Conservation (phyloP, 345 rosid species). For the Isatis tinctoria region DNA sequence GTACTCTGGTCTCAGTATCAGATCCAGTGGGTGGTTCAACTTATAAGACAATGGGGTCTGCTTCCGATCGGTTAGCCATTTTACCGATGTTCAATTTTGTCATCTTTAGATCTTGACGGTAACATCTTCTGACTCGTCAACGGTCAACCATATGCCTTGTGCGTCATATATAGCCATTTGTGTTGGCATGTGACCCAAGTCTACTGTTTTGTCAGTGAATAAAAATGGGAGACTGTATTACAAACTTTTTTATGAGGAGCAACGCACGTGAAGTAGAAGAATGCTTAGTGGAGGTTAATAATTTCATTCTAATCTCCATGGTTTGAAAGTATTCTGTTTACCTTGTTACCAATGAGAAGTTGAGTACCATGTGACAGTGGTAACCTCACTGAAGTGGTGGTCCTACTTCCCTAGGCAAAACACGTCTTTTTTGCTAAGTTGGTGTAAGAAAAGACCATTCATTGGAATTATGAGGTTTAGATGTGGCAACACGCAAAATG, state of each 20-base stretch:
- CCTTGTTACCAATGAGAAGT: conserved; percentile 13
- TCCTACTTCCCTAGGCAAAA: neutral
- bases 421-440: neutral
- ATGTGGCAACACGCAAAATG: neutral
- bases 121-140: conserved; percentile 18
- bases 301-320: conserved; percentile 9
- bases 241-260: neutral
- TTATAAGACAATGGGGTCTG: neutral
- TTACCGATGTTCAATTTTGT: neutral
- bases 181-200: conserved; percentile 15
- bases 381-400: conserved; percentile 13
- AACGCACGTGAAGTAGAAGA: conserved; percentile 11
- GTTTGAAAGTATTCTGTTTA: neutral
- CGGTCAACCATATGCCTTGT: conserved; percentile 19
- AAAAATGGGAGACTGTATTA: conserved; percentile 8
- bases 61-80: conserved; percentile 15
- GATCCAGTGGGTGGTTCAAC: neutral
- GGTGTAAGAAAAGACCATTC: neutral
- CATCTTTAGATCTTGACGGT: conserved; percentile 22
- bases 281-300: conserved; percentile 25
- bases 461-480: neutral
- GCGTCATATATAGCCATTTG: conserved; percentile 12
- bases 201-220: conserved; percentile 13
- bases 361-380: conserved; percentile 14
- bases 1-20: neutral